phyloP scores from a whole-genome alignment of 495 filamentous ascomycete species.

The Talaromyces proteolyticus region DNA sequence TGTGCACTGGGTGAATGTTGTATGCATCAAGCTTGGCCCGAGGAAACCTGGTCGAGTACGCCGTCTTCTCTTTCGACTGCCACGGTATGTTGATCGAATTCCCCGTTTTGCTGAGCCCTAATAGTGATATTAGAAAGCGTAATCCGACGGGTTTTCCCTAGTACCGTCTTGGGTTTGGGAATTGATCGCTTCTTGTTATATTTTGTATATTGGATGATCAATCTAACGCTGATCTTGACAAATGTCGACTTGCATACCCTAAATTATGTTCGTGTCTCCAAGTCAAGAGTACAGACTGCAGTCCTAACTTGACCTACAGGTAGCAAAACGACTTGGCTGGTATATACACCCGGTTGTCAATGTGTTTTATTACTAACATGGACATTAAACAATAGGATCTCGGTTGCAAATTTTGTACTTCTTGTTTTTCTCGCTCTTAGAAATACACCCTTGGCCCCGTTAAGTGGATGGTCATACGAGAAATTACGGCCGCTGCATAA shows the following conservation, averaged over 20 bases:
- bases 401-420: conserved; percentile 44
- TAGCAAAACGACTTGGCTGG: neutral
- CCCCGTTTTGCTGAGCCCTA: neutral
- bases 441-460: conserved; percentile 51
- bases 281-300: neutral
- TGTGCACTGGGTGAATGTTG: conserved; percentile 37
- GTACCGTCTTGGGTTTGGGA: neutral
- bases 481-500: conserved; percentile 54
- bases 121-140: neutral
- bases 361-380: neutral
- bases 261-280: conserved; percentile 1
- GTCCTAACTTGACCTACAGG: neutral
- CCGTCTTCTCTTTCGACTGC: neutral
- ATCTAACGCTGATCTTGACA: conserved; percentile 41
- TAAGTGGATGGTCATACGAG: conserved; percentile 56
- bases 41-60: neutral
- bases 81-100: neutral
- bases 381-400: conserved; percentile 41
- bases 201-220: conserved; percentile 41
- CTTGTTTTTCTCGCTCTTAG: conserved; percentile 55
- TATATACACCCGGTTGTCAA: neutral
- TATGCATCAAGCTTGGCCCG: conserved; percentile 4
- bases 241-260: conserved; percentile 4
- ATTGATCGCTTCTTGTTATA: conserved; percentile 43
- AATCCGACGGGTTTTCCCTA: neutral